Evolutionary conservation across 306 rosid species (phyloP), one percentile per base, ranked within the genome.

Genomic region (Astragalus membranaceus): DNA sequence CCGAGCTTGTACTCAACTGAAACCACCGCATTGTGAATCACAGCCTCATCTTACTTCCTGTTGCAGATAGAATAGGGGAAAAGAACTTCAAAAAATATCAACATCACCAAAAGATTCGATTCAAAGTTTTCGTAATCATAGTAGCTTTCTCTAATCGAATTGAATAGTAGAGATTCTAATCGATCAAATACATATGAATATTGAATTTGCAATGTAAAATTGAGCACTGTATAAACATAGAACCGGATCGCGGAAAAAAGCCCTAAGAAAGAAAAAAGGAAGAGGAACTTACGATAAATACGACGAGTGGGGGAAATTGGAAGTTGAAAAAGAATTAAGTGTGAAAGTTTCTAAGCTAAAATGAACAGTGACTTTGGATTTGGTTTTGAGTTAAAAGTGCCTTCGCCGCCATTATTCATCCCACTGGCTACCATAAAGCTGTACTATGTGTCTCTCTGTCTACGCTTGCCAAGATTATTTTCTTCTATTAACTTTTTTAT

Each of bases 11-110:
- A 72, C 78, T 75, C 51, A 83, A 79, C 70, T 92, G 91, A 62
- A 87, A 78, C 89, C 90, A 71, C 75, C 92, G 88, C 99, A 95
- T 95, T 80, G 73, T 61, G 9, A 75, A 73, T 86, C 84, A 85
- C 86, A 79, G 48, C 16, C 77, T 44, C 78, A 69, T 78, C 85
- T 55, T 81, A 26, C 66, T 15, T 20, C 36, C 17, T 44, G 12
- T 64, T 9, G 50, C 67, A 5, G 6, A 60, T 1, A 36, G 47
- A 41, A 60, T n/a, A n/a, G n/a, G n/a, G n/a, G n/a, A n/a, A n/a
- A n/a, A n/a, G n/a, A n/a, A n/a, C n/a, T 0, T 16, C 36, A 43
- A 80, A 51, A 59, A 36, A 58, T 76, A 83, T 68, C 11, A 37
- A 32, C 26, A 67, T 10, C 6, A 67, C 5, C 17, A 33, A 26